Base-by-base conservation (phyloP, 2,329 filamentous ascomycete species). In the Pseudogymnoascus sp. region DNA sequence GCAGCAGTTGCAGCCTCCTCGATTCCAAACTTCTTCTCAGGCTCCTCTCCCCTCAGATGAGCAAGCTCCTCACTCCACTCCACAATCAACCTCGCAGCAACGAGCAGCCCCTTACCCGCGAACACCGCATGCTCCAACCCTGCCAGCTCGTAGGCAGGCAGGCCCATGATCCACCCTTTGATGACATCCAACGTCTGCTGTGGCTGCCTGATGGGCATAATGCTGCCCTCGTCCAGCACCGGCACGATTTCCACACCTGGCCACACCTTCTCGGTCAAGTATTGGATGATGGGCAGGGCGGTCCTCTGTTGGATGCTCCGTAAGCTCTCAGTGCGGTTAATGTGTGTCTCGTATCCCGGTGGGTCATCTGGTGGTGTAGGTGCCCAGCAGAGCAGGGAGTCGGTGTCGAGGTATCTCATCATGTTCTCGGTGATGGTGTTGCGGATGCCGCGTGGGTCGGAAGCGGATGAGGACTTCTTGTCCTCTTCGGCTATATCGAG, bases 371-470 rank as follows among this genome's bases (percentile, higher is more conserved):
- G 61, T 73, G 71, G 81, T 74, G 63, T 77, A 0, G 86, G 86
- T 15, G 84, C 91, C 90, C 92, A 96, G 81, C 93, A 97, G 1
- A 99, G 84, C 36, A 97, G 77, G 0, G 90, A 92, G 75, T 99
- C 94, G 0, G 94, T 97, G 68, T 92, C 86, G 26, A 99, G 82
- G 74, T 97, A 97, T 54, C 88, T 84, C 80, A 97, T 83, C 59
- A 94, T 76, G 65, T 84, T 86, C 15, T 77, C 79, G 13, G 88
- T 77, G 54, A 97, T 85, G 40, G 81, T 77, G 0, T 81, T 72
- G 36, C 92, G 82, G 37, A 88, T 79, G 2, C 78, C 79, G 8
- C 74, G 66, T 0, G 72, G 72, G 6, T 62, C 35, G 3, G 63
- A 31, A 6, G 64, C 24, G 26, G 63, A 64, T 17, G 41, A 60